Evolutionary conservation across 257 asterid genomes (phyloP).

Genomic region (Petunia secreta): DNA sequence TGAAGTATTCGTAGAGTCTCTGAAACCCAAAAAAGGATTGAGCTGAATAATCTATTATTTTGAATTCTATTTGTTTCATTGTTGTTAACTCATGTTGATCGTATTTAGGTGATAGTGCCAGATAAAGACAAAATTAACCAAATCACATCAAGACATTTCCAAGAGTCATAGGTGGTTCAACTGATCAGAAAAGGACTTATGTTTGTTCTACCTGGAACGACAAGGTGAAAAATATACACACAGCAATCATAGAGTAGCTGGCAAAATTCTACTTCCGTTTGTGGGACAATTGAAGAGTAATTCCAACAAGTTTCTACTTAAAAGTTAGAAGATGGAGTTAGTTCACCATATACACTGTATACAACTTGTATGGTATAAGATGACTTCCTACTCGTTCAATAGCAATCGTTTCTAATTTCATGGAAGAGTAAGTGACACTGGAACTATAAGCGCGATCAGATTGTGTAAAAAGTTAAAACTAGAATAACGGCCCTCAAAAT

Average conservation of each 20-base stretch:
- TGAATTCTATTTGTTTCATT: too few species aligned
- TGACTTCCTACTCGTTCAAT: background rate
- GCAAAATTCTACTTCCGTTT: background rate
- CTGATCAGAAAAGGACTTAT: too few species aligned
- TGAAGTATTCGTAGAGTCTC: slow-evolving; percentile 74
- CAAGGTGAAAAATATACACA: too few species aligned
- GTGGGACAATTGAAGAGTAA: background rate
- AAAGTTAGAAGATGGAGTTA: slow-evolving; percentile 2
- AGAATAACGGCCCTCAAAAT: slow-evolving; percentile 27
- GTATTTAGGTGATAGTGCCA: too few species aligned
- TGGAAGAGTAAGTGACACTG: background rate
- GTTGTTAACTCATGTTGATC: too few species aligned
- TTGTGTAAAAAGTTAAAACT: slow-evolving; percentile 18
- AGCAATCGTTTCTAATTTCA: background rate
- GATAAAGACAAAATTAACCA: too few species aligned
- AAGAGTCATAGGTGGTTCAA: too few species aligned
- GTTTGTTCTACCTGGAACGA: too few species aligned
- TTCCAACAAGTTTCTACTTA: background rate
- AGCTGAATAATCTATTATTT: background rate
- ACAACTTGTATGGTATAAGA: background rate
- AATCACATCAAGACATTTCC: too few species aligned
- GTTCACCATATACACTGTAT: background rate
- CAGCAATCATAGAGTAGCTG: too few species aligned
- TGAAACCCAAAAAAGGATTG: slow-evolving; percentile 40
- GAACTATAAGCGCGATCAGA: slow-evolving; percentile 21